Conservation (phyloP, 2,329 filamentous ascomycete genomes). For the Stagonosporopsis chrysanthemi region DNA sequence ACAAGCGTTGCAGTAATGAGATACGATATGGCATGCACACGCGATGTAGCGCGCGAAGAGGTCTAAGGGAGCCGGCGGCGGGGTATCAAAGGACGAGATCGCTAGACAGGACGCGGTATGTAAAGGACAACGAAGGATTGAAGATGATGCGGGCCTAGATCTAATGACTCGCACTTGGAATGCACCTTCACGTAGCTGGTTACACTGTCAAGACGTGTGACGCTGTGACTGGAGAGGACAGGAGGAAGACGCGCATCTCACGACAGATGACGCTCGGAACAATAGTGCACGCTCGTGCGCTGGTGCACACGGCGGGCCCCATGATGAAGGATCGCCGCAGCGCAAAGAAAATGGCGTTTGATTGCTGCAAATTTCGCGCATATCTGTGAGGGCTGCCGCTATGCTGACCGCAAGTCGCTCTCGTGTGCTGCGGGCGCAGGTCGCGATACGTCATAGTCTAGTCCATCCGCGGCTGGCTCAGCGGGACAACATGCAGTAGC, state of each 20-base stretch:
- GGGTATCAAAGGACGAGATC: constrained; percentile 4
- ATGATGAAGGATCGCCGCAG: constrained; percentile 26
- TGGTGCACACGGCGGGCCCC: constrained; percentile 11
- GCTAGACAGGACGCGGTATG: constrained; percentile 1
- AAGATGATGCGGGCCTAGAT: neutral
- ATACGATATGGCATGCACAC: constrained; percentile 11
- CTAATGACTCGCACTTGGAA: constrained; percentile 10
- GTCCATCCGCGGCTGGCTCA: neutral
- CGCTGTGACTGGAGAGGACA: constrained; percentile 15
- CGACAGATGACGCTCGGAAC: constrained; percentile 29
- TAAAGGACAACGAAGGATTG: neutral
- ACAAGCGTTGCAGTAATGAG: constrained; percentile 5
- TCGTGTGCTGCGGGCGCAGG: constrained; percentile 12
- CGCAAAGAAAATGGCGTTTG: constrained; percentile 20
- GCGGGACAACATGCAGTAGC: neutral
- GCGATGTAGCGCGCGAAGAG: constrained; percentile 1
- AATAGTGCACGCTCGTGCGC: constrained; percentile 8
- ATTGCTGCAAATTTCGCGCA: constrained; percentile 29
- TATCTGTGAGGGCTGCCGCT: constrained; percentile 16
- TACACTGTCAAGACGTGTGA: constrained; percentile 18
- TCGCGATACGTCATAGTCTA: constrained; percentile 9
- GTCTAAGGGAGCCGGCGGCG: constrained; percentile 15
- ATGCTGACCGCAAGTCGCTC: constrained; percentile 27
- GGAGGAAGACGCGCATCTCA: constrained; percentile 2
- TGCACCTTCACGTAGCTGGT: constrained; percentile 15